Evolutionary conservation across 2,329 filamentous ascomycete genomes (phyloP).

Genomic region (Beauveria sp.): DNA sequence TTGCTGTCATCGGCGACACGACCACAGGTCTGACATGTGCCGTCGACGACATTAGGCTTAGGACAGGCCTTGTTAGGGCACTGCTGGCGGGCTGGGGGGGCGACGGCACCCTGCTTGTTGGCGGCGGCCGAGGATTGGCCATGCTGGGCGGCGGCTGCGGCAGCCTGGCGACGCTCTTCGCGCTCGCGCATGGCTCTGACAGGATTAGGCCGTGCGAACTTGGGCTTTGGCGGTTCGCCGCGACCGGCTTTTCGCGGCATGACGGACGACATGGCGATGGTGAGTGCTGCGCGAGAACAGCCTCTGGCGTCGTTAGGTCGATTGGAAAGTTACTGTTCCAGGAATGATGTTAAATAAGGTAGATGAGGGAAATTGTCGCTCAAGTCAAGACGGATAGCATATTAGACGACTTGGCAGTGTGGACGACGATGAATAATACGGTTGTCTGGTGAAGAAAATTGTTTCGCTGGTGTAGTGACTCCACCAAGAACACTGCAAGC

Average conservation of each 20-base stretch:
- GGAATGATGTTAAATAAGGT: neutral
- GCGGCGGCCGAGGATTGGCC: constrained; percentile 22
- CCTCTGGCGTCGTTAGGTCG: neutral
- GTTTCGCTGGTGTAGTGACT: neutral
- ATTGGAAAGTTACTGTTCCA: too few species aligned
- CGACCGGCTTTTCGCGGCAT: constrained; percentile 30
- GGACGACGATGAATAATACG: neutral
- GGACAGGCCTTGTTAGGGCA: constrained; percentile 55
- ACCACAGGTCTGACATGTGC: constrained; percentile 77
- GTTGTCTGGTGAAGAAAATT: constrained; percentile 8
- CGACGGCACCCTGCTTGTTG: constrained; percentile 24
- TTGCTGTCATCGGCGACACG: constrained; percentile 76
- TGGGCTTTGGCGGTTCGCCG: constrained; percentile 27
- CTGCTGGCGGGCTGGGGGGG: constrained; percentile 30
- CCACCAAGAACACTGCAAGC: neutral
- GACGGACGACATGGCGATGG: constrained; percentile 38
- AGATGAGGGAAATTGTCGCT: neutral
- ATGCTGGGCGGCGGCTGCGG: constrained; percentile 20
- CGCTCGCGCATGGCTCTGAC: constrained; percentile 46
- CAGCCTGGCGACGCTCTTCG: constrained; percentile 36
- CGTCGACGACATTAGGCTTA: constrained; percentile 55
- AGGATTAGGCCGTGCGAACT: constrained; percentile 37
- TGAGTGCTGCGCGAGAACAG: neutral
- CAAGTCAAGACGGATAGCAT: neutral
- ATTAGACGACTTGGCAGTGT: neutral